Evolutionary conservation across 2,329 filamentous ascomycete species (phyloP), one percentile per base, ranked within the genome.

Genomic region (Pyrenophora tritici-repentis): DNA sequence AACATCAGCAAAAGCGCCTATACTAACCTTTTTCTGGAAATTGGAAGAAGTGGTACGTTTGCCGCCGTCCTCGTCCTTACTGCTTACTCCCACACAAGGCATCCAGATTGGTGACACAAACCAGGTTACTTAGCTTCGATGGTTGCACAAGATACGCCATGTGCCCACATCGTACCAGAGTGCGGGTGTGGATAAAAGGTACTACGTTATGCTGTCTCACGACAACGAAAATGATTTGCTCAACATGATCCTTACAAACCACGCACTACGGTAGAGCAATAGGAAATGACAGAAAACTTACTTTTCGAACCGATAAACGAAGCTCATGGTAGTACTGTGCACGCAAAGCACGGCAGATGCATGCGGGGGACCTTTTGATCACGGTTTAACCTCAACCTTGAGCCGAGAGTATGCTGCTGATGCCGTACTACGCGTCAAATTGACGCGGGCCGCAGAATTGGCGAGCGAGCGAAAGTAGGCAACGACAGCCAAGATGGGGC

Each of bases 81-180:
- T 34, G 7, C 7, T 34, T 34, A 8, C 16, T 35, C 16, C 33
- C 33, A 35, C n/a, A 35, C n/a, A 7, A 14, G 4, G 3, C 13
- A 3, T 1, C 33, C 6, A 35, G n/a, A 12, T 12, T 12, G 26
- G 26, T 29, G 9, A 29, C 10, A 29, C 26, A 29, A 47, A n/a
- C 5, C 34, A 8, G 8, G 26, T 4, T 9, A 9, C 32, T 29
- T 24, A 14, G 37, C 16, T 14, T 35, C 29, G 13, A 17, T 16
- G 46, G 55, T 58, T 12, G 24, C 52, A 55, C 56, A 18, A 38
- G 49, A 49, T 50, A 41, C 51, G 56, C 52, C 58, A 59, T 61
- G 52, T 58, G 46, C 42, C 39, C 22, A 42, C 20, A 20, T 48
- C 45, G 31, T 36, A 51, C 52, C 42, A 9, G 33, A 46, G 24